Base-by-base conservation (phyloP, 2,329 filamentous ascomycete genomes). In the Fusarium sp. region DNA sequence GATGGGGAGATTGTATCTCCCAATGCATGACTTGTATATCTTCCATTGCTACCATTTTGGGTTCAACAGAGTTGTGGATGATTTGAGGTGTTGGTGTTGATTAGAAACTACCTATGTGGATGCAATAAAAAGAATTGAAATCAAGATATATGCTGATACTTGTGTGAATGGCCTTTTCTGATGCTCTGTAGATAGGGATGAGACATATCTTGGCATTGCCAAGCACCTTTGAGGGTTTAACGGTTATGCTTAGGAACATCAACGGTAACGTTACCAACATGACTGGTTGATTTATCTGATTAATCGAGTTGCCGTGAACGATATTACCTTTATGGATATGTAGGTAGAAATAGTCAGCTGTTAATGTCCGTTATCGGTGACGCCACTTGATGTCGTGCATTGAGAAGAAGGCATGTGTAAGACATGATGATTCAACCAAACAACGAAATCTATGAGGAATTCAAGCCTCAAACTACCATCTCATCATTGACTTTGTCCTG, bases 311-410 rank as follows among this genome's bases (percentile, higher is more conserved):
- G n/a, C 11, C n/a, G n/a, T n/a, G n/a, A n/a, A n/a, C n/a, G n/a
- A n/a, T n/a, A n/a, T 33, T 7, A 33, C 31, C 15, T 16, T 18
- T 8, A 18, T 10, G 16, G 12, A 49, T 49, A 31, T 37, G 29
- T 53, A 20, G 59, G 42, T 31, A 42, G 18, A 46, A 29, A 28
- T 20, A 11, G 23, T 41, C 29, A 18, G 46, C 42, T 42, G 41
- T 43, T 60, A 29, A 42, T 31, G 63, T 53, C 67, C 63, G 67
- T 68, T 70, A 70, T 70, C 63, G 67, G 67, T 64, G 46, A 60
- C 53, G 53, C 67, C 63, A 69, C 41, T 65, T 47, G 35, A 65
- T 64, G 67, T 52, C 24, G 49, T 52, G 67, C 58, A 68, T 68
- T 12, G 8, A 31, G 21, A 38, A 35, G 18, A 47, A 42, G 20